Conservation (phyloP, 805 yeast species). For the Debaryomyces tyrocola region DNA sequence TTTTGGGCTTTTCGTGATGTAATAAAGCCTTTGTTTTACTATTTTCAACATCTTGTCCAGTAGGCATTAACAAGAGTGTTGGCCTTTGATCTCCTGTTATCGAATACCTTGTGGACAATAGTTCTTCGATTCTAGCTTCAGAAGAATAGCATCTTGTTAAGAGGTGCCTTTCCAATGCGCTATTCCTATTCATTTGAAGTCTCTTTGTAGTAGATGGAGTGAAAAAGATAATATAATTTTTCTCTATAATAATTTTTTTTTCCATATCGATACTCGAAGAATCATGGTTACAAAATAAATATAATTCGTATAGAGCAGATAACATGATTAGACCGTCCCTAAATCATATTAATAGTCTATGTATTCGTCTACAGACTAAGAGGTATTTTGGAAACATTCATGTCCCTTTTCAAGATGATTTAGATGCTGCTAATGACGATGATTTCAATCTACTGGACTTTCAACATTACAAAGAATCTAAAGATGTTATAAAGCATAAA, state of each 20-base stretch:
- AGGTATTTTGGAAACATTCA: conserved; percentile 15
- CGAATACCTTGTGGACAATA: conserved; percentile 48
- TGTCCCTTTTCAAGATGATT: conserved; percentile 42
- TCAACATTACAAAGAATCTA: conserved; percentile 35
- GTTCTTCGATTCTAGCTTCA: conserved; percentile 34
- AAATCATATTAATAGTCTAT: neutral
- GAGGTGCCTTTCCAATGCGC: conserved; percentile 46
- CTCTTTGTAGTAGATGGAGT: neutral
- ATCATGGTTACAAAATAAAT: too few relatives aligned
- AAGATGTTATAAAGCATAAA: conserved; percentile 14
- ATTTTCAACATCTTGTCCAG: conserved; percentile 22
- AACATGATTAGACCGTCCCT: neutral
- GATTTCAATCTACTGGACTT: conserved; percentile 39
- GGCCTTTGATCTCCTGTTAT: conserved; percentile 48
- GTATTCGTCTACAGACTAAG: neutral
- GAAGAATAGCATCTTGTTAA: conserved; percentile 45
- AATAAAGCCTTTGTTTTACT: conserved; percentile 17
- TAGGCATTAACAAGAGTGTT: conserved; percentile 38
- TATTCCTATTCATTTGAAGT: conserved; percentile 39
- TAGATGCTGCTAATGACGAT: conserved; percentile 32
- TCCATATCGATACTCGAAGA: neutral
- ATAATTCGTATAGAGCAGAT: too few relatives aligned
- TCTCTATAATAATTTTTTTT: neutral
- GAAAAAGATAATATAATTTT: neutral
- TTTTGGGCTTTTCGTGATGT: conserved; percentile 10